A percentile compares a stretch with the other conserved stretches of the same genome.
Evolutionary conservation across 2,329 filamentous ascomycete genomes (phyloP).

Genomic region (Phoma herbarum): DNA sequence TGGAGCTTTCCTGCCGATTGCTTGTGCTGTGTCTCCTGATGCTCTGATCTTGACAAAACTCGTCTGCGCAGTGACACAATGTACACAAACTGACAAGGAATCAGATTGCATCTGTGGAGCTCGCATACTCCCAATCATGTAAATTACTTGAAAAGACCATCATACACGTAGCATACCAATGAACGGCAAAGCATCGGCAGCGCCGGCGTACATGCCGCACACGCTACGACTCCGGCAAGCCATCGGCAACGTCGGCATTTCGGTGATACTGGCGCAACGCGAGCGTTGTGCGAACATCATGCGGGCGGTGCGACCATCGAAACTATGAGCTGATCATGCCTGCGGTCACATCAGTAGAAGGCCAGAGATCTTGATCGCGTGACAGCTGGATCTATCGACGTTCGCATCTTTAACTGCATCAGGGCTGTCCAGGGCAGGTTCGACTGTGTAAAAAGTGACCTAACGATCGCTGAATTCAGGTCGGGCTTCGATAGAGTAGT

Average conservation of each 20-base stretch:
- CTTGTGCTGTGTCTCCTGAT: slow-evolving; percentile 8
- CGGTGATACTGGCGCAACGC: neutral
- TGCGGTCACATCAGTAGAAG: neutral
- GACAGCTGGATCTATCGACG: neutral
- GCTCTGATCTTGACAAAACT: neutral
- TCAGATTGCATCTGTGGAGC: slow-evolving; percentile 1
- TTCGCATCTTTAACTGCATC: neutral
- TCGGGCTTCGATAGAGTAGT: neutral
- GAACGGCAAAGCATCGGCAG: slow-evolving; percentile 7
- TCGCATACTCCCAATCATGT: neutral
- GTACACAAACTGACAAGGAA: neutral
- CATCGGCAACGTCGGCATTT: slow-evolving; percentile 17
- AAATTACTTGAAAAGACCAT: neutral
- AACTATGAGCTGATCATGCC: neutral
- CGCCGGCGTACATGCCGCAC: neutral
- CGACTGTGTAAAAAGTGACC: neutral
- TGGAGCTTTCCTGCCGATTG: neutral
- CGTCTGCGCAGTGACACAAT: neutral
- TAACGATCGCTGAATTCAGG: neutral
- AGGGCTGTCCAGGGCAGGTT: neutral
- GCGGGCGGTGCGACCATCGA: neutral
- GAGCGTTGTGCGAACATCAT: neutral
- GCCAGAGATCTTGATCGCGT: neutral
- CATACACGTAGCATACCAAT: neutral
- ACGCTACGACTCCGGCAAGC: neutral